Conservation (phyloP, 768 basidiomycete genomes). For the Amanita fuliginea region DNA sequence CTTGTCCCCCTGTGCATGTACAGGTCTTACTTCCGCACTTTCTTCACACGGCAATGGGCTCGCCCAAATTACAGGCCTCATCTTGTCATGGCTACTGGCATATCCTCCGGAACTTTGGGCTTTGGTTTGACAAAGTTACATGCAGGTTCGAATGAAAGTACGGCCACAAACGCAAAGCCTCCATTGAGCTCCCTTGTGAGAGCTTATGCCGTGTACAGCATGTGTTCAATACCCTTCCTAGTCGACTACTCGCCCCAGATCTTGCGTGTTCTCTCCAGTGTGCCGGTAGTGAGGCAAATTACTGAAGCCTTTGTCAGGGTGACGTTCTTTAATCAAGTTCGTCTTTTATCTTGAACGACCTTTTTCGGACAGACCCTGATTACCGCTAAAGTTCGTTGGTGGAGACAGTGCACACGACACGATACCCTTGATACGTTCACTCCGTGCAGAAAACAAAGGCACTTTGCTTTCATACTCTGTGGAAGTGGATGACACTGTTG, state of each 20-base stretch:
- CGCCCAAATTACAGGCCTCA: neutral
- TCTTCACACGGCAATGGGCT: neutral
- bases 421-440: conserved; percentile 46
- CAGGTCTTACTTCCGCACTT: neutral
- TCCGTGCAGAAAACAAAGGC: conserved; percentile 64
- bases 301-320: conserved; percentile 60
- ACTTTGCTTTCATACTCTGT: conserved; percentile 76
- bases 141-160: neutral
- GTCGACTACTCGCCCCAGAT: conserved; percentile 68
- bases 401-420: conserved; percentile 70
- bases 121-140: conserved; percentile 1
- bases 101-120: neutral
- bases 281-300: conserved; percentile 51
- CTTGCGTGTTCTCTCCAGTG: conserved; percentile 36
- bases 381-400: conserved; percentile 61
- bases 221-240: conserved; percentile 66
- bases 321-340: conserved; percentile 81
- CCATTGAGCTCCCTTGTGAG: conserved; percentile 38
- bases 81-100: neutral
- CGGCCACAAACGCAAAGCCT: neutral
- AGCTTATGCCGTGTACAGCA: conserved; percentile 72
- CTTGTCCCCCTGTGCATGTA: neutral
- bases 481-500: conserved; percentile 60
- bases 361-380: neutral
- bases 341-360: conserved; percentile 8